Evolutionary conservation across 495 filamentous ascomycete species (phyloP).

Genomic region (Haplographium delicatum): DNA sequence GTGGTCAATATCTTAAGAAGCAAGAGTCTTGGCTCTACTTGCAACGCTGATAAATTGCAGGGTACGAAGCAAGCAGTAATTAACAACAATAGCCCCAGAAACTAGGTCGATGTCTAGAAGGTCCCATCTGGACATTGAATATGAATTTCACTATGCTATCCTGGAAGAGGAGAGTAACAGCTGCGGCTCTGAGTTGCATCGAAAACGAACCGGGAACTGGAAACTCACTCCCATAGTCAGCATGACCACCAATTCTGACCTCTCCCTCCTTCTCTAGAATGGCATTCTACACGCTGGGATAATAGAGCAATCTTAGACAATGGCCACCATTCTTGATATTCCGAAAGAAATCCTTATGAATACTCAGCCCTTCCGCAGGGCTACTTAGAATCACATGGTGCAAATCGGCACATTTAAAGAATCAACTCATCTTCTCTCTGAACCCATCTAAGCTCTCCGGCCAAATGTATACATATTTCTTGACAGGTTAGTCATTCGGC

Average conservation of each 20-base stretch:
- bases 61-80: neutral
- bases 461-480: neutral
- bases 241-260: neutral
- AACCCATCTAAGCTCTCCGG: neutral
- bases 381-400: neutral
- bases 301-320: neutral
- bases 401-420: slow-evolving; percentile 1
- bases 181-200: neutral
- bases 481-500: neutral
- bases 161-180: slow-evolving; percentile 1
- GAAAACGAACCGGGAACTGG: neutral
- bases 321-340: slow-evolving; percentile 2
- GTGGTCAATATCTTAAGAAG: neutral
- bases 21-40: too few species aligned
- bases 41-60: neutral
- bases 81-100: neutral
- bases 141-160: neutral
- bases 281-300: neutral
- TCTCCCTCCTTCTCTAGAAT: neutral
- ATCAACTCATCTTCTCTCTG: slow-evolving; percentile 1
- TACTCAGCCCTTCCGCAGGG: neutral
- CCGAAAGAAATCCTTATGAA: neutral
- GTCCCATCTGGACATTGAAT: neutral
- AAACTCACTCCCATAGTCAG: slow-evolving; percentile 4
- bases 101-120: slow-evolving; percentile 2